Base-by-base conservation (phyloP, 352 stramenopile genomes). In the Peronospora farinosa region DNA sequence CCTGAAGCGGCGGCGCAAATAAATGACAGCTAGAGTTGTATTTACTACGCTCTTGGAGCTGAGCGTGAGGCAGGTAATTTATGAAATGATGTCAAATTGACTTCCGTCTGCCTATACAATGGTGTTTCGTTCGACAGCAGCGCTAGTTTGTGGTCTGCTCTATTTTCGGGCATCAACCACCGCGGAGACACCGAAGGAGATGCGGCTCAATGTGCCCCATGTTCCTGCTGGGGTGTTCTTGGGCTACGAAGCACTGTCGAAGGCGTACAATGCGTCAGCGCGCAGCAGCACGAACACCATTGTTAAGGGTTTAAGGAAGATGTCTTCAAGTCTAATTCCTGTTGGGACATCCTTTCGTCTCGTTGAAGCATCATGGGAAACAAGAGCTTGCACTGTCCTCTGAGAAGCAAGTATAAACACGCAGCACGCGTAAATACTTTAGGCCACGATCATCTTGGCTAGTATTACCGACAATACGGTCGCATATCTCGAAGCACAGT, bases 1-100 rank as follows among this genome's bases (percentile, higher is more conserved):
- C 45, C 67, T 78, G 45, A 87, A 87, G 57, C 57, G 67, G 13
- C 63, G 75, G 27, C 58, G 75, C 39, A 67, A 59, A 50, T 74
- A 58, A 37, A 51, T 33, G 17, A 40, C 31, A 47, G 12, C 25
- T 32, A 42, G 9, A 38, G 42, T 16, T 7, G 19, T 27, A 37
- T 45, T 9, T 40, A 40, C 37, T 16, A 42, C 16, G 32, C 4
- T 13, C 40, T 37, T 28, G 25, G 11, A 30, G n/a, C 45, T 54
- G 39, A 40, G 17, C 5, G 23, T 32, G 45, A 36, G n/a, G n/a
- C 31, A 55, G 38, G 38, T 64, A 59, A 51, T n/a, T 45, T 25
- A 44, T 58, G 37, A 45, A 46, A 30, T 32, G 35, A 43, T 33
- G 41, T 41, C 39, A 21, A 40, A 23, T 56, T 46, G 48, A 23